These are phyloP conservation scores for Paraphaeosphaeria minitans DNA, from an alignment of 2,329 filamentous ascomycete species.

Conservation along the genomic window DNA sequence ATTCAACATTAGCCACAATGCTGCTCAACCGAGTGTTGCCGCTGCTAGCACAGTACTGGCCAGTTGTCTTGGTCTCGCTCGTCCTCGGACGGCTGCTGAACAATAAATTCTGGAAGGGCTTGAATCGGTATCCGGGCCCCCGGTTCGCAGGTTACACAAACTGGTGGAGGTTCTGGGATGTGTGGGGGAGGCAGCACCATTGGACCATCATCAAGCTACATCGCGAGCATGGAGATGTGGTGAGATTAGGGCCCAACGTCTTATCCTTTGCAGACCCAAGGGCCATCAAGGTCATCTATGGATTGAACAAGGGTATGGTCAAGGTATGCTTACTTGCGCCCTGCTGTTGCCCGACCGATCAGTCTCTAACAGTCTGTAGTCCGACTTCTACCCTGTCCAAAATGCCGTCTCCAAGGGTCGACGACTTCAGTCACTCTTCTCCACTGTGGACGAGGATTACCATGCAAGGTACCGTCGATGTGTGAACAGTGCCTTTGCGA, in stretches of 20 bases:
- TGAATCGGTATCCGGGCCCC: slow-evolving; percentile 75
- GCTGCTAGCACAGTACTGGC: slow-evolving; percentile 50
- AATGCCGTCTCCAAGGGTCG: slow-evolving; percentile 72
- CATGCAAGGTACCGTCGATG: slow-evolving; percentile 76
- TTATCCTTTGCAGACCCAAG: slow-evolving; percentile 76
- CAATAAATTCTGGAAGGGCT: slow-evolving; percentile 59
- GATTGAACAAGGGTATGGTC: slow-evolving; percentile 77
- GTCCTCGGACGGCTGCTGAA: slow-evolving; percentile 45
- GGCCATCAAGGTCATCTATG: slow-evolving; percentile 78
- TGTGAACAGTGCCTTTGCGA: slow-evolving; percentile 77
- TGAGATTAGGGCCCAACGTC: slow-evolving; percentile 74
- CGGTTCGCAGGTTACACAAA: slow-evolving; percentile 71
- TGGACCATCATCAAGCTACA: slow-evolving; percentile 72
- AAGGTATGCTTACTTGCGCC: slow-evolving; percentile 61
- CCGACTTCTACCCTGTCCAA: slow-evolving; percentile 81
- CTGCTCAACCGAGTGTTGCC: slow-evolving; percentile 44
- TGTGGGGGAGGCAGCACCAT: slow-evolving; percentile 68
- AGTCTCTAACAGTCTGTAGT: slow-evolving; percentile 54
- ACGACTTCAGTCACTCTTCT: slow-evolving; percentile 74
- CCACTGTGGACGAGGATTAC: slow-evolving; percentile 74
- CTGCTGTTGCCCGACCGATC: not conserved
- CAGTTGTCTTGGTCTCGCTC: slow-evolving; percentile 40
- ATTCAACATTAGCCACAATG: slow-evolving; percentile 37
- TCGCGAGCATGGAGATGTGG: slow-evolving; percentile 72
- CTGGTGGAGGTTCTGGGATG: slow-evolving; percentile 76